Percentiles rank a stretch among this genome's conserved stretches.
These are phyloP conservation scores for Nakazawaea ishiwadae DNA, from an alignment of 805 yeast species.

Conservation along the genomic window DNA sequence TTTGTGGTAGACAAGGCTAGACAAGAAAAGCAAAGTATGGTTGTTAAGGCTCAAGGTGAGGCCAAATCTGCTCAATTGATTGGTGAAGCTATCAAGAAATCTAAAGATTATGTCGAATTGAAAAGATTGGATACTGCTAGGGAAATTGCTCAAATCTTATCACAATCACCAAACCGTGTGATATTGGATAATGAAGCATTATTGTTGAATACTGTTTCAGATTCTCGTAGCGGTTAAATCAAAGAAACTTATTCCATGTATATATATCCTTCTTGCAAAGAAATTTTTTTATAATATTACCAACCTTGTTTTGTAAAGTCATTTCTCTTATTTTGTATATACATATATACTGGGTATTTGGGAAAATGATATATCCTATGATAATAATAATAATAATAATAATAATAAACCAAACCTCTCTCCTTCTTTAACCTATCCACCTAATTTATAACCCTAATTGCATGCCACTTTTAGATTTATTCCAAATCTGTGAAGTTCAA, in stretches of 20 bases:
- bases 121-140: conserved; percentile 96
- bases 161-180: conserved; percentile 87
- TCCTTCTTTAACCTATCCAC: not conserved
- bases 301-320: too few relatives aligned
- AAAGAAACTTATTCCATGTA: not conserved
- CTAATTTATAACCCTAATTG: not conserved
- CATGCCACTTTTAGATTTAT: not conserved
- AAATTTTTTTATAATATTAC: too few relatives aligned
- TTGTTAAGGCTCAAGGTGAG: conserved; percentile 97
- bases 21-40: conserved; percentile 96
- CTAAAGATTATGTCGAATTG: conserved; percentile 92
- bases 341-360: too few relatives aligned
- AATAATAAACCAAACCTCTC: too few relatives aligned
- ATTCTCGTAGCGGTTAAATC: conserved; percentile 47
- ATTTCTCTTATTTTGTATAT: too few relatives aligned
- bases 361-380: too few relatives aligned
- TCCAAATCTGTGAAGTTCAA: conserved; percentile 18
- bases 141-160: conserved; percentile 84
- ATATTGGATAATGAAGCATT: conserved; percentile 89
- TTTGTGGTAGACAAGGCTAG: conserved; percentile 94
- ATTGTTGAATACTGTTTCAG: conserved; percentile 82
- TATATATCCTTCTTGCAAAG: too few relatives aligned
- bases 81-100: conserved; percentile 98
- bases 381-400: too few relatives aligned
- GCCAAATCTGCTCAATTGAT: conserved; percentile 96